Evolutionary conservation across 1,284 basidiomycete species (phyloP).

Genomic region (Vanrija sp.): DNA sequence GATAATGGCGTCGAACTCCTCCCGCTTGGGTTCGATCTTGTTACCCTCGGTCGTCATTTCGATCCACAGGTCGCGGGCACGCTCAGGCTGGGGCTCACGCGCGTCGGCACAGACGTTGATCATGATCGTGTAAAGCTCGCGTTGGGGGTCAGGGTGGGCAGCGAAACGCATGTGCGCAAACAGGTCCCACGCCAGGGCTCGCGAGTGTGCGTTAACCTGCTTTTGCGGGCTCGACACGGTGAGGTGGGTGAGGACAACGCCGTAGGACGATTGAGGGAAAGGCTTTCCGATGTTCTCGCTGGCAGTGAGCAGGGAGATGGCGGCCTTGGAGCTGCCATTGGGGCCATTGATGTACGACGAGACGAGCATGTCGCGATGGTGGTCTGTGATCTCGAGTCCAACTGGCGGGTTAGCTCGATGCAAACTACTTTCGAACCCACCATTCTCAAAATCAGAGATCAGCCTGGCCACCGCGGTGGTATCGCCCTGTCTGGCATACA

Average conservation of each 20-base stretch:
- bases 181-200: slow-evolving; percentile 82
- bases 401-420: slow-evolving; percentile 10
- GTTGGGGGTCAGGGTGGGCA: slow-evolving; percentile 76
- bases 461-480: slow-evolving; percentile 22
- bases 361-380: slow-evolving; percentile 32
- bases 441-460: slow-evolving; percentile 17
- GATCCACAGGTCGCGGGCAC: slow-evolving; percentile 85
- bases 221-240: slow-evolving; percentile 19
- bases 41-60: slow-evolving; percentile 77
- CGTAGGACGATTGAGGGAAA: slow-evolving; percentile 48
- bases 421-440: slow-evolving; percentile 8
- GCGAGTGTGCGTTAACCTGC: slow-evolving; percentile 27
- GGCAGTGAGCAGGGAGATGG: slow-evolving; percentile 39
- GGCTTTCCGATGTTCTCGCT: slow-evolving; percentile 42
- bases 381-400: slow-evolving; percentile 15
- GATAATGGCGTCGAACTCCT: slow-evolving; percentile 78
- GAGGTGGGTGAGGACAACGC: slow-evolving; percentile 41
- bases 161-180: slow-evolving; percentile 94
- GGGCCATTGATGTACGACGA: slow-evolving; percentile 21
- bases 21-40: slow-evolving; percentile 59
- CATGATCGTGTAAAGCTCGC: slow-evolving; percentile 75
- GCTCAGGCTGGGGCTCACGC: slow-evolving; percentile 69
- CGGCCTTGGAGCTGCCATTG: slow-evolving; percentile 26
- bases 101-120: slow-evolving; percentile 73
- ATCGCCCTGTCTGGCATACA: slow-evolving; percentile 22